Base-by-base conservation (phyloP, 2,329 filamentous ascomycete species). In the Dothistroma pini region DNA sequence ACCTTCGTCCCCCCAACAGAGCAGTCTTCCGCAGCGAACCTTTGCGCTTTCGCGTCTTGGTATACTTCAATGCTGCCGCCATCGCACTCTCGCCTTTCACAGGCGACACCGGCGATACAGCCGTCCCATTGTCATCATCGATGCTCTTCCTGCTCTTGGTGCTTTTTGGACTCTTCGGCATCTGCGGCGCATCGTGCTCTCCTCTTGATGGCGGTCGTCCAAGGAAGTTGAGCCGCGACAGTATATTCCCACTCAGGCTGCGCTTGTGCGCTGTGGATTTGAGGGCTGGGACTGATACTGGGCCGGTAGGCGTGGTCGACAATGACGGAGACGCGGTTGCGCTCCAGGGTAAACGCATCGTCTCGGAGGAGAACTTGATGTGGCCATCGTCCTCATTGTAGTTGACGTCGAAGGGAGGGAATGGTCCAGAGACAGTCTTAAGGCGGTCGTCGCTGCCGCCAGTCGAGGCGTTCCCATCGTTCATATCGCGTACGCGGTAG, bases 1-100 rank as follows among this genome's bases (percentile, higher is more conserved):
- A 63, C n/a, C 70, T 65, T 56, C 88, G 88, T 64, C 89, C 89
- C 16, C 91, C 90, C 19, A 96, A 81, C 54, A 96, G 80, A 29
- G 91, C 92, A 11, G 90, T 91, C 76, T 96, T 96, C 62, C 93
- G 85, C 73, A 97, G 80, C 11, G 93, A 96, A 4, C 91, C 92
- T 72, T 89, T 90, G 62, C 93, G 85, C 69, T 87, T 87, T 58
- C 91, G 81, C 52, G 85, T 85, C 73, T 81, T 62, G 59, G 72
- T 63, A 29, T 78, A 60, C 50, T 64, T 64, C 52, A 66, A 48
- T 19, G 65, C 66, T 6, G 66, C 64, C 16, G 64, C 66, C 66
- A 68, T 66, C 7, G 66, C 64, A 48, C 64, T 64, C 35, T 66
- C 64, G 12, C 63, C 64, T 49, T 66, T 68, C 34, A 48, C 79